phyloP scores from a whole-genome alignment of 2,329 filamentous ascomycete species.

The Xylaria digitata region DNA sequence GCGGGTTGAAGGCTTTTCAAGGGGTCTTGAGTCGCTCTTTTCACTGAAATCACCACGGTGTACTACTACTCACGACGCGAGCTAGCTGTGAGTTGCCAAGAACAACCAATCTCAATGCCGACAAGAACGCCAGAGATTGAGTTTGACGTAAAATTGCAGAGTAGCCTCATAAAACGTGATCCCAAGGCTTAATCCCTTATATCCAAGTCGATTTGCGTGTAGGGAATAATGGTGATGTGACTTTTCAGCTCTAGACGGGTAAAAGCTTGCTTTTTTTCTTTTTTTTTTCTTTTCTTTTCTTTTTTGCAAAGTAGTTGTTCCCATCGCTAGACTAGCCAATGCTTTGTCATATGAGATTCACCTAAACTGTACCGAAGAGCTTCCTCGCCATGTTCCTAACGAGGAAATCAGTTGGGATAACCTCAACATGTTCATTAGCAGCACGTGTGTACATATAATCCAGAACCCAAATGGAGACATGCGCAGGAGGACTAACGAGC shows the following conservation, averaged over 20 bases:
- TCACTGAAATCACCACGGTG: too few species aligned
- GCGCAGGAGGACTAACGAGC: conserved; percentile 11
- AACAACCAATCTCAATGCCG: background rate
- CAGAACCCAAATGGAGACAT: conserved; percentile 3
- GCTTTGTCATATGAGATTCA: conserved; percentile 7
- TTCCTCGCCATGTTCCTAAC: background rate
- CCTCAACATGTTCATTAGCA: too few species aligned
- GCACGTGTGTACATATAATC: too few species aligned
- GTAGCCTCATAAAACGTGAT: conserved; percentile 16
- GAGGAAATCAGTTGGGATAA: conserved; percentile 8
- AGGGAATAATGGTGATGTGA: conserved; percentile 1
- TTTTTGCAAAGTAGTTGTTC: background rate
- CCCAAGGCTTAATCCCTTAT: background rate
- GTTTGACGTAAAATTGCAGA: conserved; percentile 7
- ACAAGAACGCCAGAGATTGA: background rate
- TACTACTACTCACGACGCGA: conserved; percentile 24
- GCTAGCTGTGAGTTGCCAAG: conserved; percentile 13
- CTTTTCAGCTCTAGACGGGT: background rate
- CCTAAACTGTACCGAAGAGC: conserved; percentile 19
- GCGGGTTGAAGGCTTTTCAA: conserved; percentile 23
- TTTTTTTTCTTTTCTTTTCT: background rate
- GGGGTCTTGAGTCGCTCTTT: conserved; percentile 19
- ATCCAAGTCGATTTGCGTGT: conserved; percentile 18
- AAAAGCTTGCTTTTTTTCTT: background rate
- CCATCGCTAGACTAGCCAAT: background rate